A percentile compares a stretch with the other conserved stretches of the same genome.
Evolutionary conservation across 2,329 filamentous ascomycete species (phyloP).

Genomic region (Fusarium sp.): DNA sequence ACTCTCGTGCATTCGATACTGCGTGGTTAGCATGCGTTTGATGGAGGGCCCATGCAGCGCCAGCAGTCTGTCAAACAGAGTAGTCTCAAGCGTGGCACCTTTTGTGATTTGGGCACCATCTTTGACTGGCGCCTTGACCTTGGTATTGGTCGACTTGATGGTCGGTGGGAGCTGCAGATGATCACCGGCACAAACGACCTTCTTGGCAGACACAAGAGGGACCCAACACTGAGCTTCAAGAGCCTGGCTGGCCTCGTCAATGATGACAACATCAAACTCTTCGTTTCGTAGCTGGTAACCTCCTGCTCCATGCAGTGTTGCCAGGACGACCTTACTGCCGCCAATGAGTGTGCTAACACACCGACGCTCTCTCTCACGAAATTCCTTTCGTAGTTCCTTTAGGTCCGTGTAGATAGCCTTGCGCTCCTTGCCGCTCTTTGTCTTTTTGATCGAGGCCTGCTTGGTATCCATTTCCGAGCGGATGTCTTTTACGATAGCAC

Average conservation of each 20-base stretch:
- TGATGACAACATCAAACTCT: conserved; percentile 91
- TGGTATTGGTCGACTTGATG: conserved; percentile 81
- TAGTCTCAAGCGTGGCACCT: conserved; percentile 81
- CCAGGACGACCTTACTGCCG: conserved; percentile 87
- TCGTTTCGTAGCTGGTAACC: conserved; percentile 84
- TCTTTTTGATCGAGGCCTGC: conserved; percentile 89
- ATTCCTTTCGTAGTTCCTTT: conserved; percentile 88
- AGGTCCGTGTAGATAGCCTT: conserved; percentile 87
- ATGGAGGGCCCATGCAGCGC: conserved; percentile 83
- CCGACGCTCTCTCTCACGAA: conserved; percentile 82
- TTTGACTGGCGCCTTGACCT: conserved; percentile 56
- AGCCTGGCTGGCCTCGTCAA: conserved; percentile 96
- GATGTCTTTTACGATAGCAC: conserved; percentile 89
- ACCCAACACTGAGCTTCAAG: conserved; percentile 99
- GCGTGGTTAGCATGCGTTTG: conserved; percentile 95
- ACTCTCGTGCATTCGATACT: conserved; percentile 97
- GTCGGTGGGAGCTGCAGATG: conserved; percentile 95
- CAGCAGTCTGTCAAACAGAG: conserved; percentile 90
- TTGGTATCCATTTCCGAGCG: conserved; percentile 93
- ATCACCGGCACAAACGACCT: conserved; percentile 92
- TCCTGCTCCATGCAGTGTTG: conserved; percentile 92
- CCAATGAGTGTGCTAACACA: conserved; percentile 82
- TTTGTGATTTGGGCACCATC: conserved; percentile 58
- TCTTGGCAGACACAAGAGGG: conserved; percentile 81
- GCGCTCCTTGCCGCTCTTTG: conserved; percentile 81